phyloP scores from a whole-genome alignment of 2,329 filamentous ascomycete species.

The Alternaria dauci region DNA sequence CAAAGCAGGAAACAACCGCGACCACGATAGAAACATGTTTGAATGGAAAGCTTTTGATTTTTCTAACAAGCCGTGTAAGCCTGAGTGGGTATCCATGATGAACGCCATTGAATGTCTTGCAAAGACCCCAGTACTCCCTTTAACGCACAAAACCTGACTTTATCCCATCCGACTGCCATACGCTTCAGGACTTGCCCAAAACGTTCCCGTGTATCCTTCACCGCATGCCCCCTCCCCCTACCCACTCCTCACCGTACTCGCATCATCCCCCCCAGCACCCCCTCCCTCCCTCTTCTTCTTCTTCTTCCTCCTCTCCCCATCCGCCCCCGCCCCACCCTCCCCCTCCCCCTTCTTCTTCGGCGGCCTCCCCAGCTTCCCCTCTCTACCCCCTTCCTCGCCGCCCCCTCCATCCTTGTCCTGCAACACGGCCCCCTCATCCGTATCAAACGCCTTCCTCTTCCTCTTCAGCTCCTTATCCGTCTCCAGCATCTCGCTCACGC shows the following conservation, averaged over 20 bases:
- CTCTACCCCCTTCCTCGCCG: conserved; percentile 12
- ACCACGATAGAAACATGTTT: neutral
- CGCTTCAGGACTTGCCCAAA: too few relatives aligned
- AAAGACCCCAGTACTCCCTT: neutral
- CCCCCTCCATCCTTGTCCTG: conserved; percentile 34
- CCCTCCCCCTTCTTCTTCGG: conserved; percentile 31
- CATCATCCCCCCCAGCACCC: conserved; percentile 27
- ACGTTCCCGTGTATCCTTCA: too few relatives aligned
- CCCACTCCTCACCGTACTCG: conserved; percentile 29
- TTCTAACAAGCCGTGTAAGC: neutral
- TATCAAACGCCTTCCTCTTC: conserved; percentile 77
- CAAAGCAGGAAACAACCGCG: neutral
- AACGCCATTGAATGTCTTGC: neutral
- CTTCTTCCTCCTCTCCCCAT: conserved; percentile 28
- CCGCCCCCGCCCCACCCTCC: conserved; percentile 17
- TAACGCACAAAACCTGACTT: accelerated
- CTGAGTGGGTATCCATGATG: neutral
- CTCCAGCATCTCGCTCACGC: conserved; percentile 87
- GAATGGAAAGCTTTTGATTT: neutral
- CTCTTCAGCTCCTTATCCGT: conserved; percentile 88
- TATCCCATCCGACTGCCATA: too few relatives aligned
- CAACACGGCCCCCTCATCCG: conserved; percentile 69
- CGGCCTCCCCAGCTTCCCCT: conserved; percentile 19
- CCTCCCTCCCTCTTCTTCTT: conserved; percentile 28
- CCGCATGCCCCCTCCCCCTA: conserved; percentile 6